Evolutionary conservation across 371 early-diverging fungal species (phyloP), one percentile per base, ranked within the genome.

Genomic region (Apophysomyces elegans): DNA sequence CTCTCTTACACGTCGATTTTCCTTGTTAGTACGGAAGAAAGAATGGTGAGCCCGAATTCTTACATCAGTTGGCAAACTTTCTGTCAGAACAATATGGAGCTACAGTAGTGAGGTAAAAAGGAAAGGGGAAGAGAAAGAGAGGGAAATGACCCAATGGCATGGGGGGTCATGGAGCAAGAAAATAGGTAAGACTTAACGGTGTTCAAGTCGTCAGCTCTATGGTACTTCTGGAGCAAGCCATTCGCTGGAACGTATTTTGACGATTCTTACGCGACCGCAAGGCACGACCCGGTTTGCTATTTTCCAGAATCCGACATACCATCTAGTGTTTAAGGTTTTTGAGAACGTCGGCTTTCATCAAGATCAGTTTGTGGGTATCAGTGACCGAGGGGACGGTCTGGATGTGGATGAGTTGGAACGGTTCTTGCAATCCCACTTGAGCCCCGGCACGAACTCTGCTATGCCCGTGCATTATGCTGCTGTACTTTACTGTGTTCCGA

Each of bases 281-380:
- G 58, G 67, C 12, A 46, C 36, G 0, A 74, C 82, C 1, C 61
- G 65, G 13, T 69, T 58, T 57, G 75, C 83, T 37, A 76, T 81
- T 37, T 76, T 87, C 38, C 87, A 89, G 62, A 75, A 87, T 38
- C 89, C 89, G 5, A 88, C 89, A 7, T 89, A 88, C 62, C 84
- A 83, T 68, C 71, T 87, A 0, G 85, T 83, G 8, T 81, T 81
- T 58, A 46, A 76, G 7, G 77, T 86, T n/a, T 76, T 86, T 21
- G 35, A 69, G 41, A 82, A 86, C 63, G 73, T 66, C 58, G 86
- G 74, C 6, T 89, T 65, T 56, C 16, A 56, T 9, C 47, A 21
- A 7, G 62, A 71, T 18, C 83, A 80, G 61, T 72, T 78, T 59
- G 50, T 79, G 7, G 68, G 75, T 32, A 65, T 82, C 13, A 71